These are phyloP conservation scores for Helenozyma baotianmanensis DNA, from an alignment of 805 yeast genomes.

Conservation along the genomic window DNA sequence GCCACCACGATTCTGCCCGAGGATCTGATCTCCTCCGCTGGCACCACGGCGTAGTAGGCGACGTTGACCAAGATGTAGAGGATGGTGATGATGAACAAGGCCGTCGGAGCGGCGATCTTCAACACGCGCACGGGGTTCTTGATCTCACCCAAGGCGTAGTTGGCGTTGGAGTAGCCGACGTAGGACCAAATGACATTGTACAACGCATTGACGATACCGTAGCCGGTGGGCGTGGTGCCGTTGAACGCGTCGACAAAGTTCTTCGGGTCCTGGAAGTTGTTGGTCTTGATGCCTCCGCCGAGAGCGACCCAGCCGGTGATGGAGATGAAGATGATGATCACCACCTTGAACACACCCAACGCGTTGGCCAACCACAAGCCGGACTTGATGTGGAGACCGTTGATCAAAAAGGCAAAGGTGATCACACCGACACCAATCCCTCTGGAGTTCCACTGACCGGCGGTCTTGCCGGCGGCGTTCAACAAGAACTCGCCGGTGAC, in stretches of 20 bases:
- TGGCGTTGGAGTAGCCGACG: constrained; percentile 78
- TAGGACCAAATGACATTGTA: constrained; percentile 84
- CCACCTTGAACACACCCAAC: constrained; percentile 69
- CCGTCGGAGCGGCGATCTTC: constrained; percentile 70
- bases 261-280: constrained; percentile 47
- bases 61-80: constrained; percentile 73
- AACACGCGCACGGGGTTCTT: constrained; percentile 68
- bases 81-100: constrained; percentile 55
- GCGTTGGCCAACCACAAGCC: constrained; percentile 62
- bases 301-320: constrained; percentile 82
- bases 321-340: constrained; percentile 63
- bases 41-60: constrained; percentile 80
- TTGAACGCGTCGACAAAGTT: constrained; percentile 57
- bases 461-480: constrained; percentile 65
- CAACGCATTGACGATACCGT: constrained; percentile 68
- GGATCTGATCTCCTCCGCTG: constrained; percentile 51
- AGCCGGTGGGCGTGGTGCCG: constrained; percentile 54
- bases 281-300: constrained; percentile 59
- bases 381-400: constrained; percentile 55
- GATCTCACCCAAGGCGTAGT: constrained; percentile 77
- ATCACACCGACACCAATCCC: constrained; percentile 74
- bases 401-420: constrained; percentile 62
- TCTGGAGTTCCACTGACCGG: constrained; percentile 72
- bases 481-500: constrained; percentile 76
- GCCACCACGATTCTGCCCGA: constrained; percentile 76